These are phyloP conservation scores for Musa beccarii DNA, from an alignment of 176 grass and related monocot species.

Conservation along the genomic window DNA sequence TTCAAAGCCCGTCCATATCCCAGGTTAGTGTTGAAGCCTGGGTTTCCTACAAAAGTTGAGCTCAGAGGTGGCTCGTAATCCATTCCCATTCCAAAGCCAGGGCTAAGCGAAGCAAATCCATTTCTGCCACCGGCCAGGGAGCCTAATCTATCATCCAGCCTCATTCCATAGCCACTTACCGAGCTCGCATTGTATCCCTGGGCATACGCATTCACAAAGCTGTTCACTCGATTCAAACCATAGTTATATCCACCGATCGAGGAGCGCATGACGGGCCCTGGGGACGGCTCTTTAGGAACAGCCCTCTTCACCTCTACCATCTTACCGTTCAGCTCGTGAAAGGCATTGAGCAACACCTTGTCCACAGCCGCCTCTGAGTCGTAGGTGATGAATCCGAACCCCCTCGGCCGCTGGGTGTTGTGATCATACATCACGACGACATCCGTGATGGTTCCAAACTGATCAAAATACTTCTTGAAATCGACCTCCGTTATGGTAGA, in stretches of 20 bases:
- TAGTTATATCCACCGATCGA: constrained; percentile 49
- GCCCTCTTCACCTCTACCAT: constrained; percentile 96
- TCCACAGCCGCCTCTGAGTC: constrained; percentile 87
- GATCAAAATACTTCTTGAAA: constrained; percentile 88
- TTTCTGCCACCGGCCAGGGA: constrained; percentile 52
- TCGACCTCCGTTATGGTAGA: constrained; percentile 77
- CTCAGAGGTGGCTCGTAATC: constrained; percentile 49
- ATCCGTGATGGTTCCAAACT: constrained; percentile 79
- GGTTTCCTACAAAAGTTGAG: constrained; percentile 40
- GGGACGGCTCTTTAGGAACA: constrained; percentile 89
- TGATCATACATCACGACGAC: constrained; percentile 98
- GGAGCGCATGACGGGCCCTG: constrained; percentile 59
- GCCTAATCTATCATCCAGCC: constrained; percentile 67
- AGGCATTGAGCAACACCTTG: constrained; percentile 65
- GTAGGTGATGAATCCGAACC: constrained; percentile 96
- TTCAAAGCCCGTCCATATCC: constrained; percentile 50
- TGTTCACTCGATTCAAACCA: constrained; percentile 55
- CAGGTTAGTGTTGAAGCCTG: constrained; percentile 38
- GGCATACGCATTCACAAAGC: constrained; percentile 61
- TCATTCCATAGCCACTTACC: constrained; percentile 70
- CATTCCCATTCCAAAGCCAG: constrained; percentile 68
- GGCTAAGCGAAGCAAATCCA: constrained; percentile 57
- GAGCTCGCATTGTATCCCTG: constrained; percentile 53
- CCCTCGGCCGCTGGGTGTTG: constrained; percentile 83
- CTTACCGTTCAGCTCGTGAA: constrained; percentile 91